Percentiles rank a stretch among this genome's conserved stretches.
Evolutionary conservation across 768 basidiomycete genomes (phyloP).

Genomic region (Macrolepiota fuliginosa): DNA sequence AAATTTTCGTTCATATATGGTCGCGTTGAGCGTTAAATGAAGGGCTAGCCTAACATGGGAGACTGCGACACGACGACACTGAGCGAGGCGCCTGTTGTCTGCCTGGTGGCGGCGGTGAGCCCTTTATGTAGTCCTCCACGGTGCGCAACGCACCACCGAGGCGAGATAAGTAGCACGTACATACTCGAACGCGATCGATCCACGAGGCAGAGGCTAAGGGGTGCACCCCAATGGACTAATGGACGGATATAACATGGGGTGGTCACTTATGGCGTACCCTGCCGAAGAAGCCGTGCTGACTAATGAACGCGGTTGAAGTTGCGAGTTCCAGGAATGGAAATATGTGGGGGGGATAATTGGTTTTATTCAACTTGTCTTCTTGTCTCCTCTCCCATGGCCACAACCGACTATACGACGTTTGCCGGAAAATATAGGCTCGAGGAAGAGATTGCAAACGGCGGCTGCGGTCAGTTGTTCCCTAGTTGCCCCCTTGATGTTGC

Average conservation of each 20-base stretch:
- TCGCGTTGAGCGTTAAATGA: not conserved
- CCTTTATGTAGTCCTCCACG: no score
- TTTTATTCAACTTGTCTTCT: not conserved
- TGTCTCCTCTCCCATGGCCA: not conserved
- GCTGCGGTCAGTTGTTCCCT: slow-evolving; percentile 54
- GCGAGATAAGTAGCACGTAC: not conserved
- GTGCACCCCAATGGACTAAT: no score
- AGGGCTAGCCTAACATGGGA: slow-evolving; percentile 6
- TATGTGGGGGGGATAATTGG: not conserved
- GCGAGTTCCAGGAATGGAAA: not conserved
- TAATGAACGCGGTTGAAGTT: slow-evolving; percentile 15
- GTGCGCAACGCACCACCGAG: not conserved
- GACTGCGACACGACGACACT: not conserved
- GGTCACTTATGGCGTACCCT: not conserved
- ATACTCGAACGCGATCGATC: not conserved
- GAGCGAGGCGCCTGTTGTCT: not conserved
- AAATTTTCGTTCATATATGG: not conserved
- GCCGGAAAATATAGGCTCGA: slow-evolving; percentile 78
- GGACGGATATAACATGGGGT: no score
- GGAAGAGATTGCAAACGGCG: slow-evolving; percentile 78
- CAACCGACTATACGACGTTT: slow-evolving; percentile 37
- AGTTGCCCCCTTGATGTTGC: not conserved
- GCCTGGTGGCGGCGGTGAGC: no score
- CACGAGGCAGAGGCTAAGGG: not conserved
- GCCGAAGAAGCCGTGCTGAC: slow-evolving; percentile 10